Percentiles rank a stretch among this genome's conserved stretches.
Evolutionary conservation across 768 basidiomycete genomes (phyloP).

Genomic region (Mycena chlorophos): DNA sequence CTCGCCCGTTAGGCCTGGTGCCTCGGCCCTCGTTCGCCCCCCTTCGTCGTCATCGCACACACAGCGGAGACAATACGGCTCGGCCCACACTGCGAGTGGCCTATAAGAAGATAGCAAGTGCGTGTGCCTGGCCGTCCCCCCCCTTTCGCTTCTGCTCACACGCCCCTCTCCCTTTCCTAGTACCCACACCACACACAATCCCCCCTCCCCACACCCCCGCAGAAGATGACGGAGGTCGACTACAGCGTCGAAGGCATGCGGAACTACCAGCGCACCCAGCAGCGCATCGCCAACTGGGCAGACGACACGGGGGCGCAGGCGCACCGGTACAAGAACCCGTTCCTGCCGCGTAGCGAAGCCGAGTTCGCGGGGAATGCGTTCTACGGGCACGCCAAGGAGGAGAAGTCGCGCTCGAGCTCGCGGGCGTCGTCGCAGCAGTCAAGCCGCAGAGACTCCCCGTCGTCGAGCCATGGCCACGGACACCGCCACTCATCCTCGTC

Average conservation of each 20-base stretch:
- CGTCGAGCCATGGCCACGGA: background rate
- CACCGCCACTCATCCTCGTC: background rate
- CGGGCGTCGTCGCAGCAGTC: background rate
- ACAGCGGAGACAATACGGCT: too few species aligned
- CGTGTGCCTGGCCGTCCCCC: too few species aligned
- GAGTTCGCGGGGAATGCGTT: background rate
- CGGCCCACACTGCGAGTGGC: too few species aligned
- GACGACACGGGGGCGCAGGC: background rate
- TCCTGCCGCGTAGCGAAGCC: background rate
- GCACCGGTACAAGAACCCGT: slow-evolving; percentile 1
- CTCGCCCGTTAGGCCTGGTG: too few species aligned
- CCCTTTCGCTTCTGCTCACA: too few species aligned
- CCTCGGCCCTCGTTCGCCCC: too few species aligned
- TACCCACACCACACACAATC: too few species aligned
- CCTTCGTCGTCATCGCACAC: too few species aligned
- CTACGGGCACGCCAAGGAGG: background rate
- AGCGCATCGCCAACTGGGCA: background rate
- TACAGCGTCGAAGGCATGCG: background rate
- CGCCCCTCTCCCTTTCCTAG: too few species aligned
- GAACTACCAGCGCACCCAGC: background rate
- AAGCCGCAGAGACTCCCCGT: background rate
- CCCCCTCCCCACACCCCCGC: too few species aligned
- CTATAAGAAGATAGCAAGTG: too few species aligned
- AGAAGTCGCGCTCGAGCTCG: background rate
- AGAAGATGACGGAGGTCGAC: background rate